Conservation (phyloP, 352 stramenopile species). For the Globisporangium yorkense region DNA sequence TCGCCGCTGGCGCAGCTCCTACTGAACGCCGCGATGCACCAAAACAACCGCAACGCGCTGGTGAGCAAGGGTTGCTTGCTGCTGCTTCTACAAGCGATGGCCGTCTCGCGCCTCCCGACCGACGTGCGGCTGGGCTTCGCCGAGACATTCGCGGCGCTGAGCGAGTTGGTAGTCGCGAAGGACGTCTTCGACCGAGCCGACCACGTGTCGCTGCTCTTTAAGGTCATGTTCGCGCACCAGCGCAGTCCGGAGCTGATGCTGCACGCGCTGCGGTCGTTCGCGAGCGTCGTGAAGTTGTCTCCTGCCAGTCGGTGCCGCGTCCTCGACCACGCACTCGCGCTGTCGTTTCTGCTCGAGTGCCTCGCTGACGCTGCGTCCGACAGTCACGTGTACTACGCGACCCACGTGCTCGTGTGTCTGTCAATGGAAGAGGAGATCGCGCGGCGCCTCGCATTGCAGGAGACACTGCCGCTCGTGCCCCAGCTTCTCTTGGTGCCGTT, state of each 20-base stretch:
- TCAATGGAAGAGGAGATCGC: constrained; percentile 50
- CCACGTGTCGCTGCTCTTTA: constrained; percentile 47
- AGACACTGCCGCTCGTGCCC: constrained; percentile 25
- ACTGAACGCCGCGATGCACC: constrained; percentile 5
- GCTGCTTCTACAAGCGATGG: constrained; percentile 22
- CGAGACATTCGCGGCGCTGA: constrained; percentile 20
- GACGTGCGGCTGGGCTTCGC: constrained; percentile 20
- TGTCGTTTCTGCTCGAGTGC: constrained; percentile 42
- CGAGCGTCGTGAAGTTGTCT: constrained; percentile 48
- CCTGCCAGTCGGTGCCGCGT: constrained; percentile 33
- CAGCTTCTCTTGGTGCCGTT: constrained; percentile 25
- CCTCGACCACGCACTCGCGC: constrained; percentile 18
- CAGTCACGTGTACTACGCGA: constrained; percentile 25
- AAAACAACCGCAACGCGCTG: constrained; percentile 20
- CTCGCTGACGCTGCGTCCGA: constrained; percentile 23
- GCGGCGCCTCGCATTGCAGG: constrained; percentile 19
- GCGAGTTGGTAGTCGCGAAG: constrained; percentile 14
- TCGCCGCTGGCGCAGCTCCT: constrained; percentile 10
- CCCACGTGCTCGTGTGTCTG: constrained; percentile 46
- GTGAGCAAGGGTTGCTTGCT: constrained; percentile 7
- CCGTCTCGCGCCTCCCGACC: constrained; percentile 13
- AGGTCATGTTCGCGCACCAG: constrained; percentile 41
- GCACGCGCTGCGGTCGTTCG: constrained; percentile 32
- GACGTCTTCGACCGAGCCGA: constrained; percentile 31
- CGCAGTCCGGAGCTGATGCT: constrained; percentile 27